Conservation (phyloP, 768 basidiomycete species). For the Mycena crocata region DNA sequence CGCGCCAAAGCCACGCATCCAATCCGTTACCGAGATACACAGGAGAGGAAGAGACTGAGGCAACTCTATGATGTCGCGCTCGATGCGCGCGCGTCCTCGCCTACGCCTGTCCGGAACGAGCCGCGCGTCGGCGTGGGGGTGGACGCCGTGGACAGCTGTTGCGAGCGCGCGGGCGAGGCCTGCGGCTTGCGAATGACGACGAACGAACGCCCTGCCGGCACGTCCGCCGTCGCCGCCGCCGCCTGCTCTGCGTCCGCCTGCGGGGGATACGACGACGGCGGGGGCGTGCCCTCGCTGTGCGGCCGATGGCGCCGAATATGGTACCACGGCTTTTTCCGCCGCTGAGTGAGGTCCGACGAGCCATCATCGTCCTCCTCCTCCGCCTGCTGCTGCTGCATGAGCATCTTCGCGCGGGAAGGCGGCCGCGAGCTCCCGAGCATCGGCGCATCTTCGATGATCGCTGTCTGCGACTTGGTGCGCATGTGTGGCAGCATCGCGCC, state of each 20-base stretch:
- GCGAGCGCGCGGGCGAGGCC: constrained; percentile 48
- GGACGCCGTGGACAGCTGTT: constrained; percentile 44
- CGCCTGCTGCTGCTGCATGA: constrained; percentile 16
- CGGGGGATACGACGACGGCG: constrained; percentile 36
- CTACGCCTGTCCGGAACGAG: constrained; percentile 18
- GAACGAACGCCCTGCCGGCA: constrained; percentile 65
- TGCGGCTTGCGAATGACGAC: constrained; percentile 77
- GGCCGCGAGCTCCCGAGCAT: constrained; percentile 38
- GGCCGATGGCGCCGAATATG: constrained; percentile 68
- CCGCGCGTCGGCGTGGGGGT: constrained; percentile 43
- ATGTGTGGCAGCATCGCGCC: constrained; percentile 77
- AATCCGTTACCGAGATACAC: background rate
- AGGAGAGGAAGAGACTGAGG: background rate
- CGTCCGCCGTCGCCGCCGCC: constrained; percentile 46
- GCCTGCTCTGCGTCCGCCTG: constrained; percentile 50
- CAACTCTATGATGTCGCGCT: constrained; percentile 34
- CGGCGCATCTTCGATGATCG: constrained; percentile 78
- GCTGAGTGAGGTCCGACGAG: constrained; percentile 56
- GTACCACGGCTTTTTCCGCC: constrained; percentile 80
- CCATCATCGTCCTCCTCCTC: constrained; percentile 50
- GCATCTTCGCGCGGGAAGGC: constrained; percentile 18
- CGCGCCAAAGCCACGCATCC: background rate
- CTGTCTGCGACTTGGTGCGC: constrained; percentile 85
- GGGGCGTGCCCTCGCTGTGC: constrained; percentile 63
- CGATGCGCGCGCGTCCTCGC: constrained; percentile 32